A percentile compares a stretch with the other conserved stretches of the same genome.
phyloP scores from a whole-genome alignment of 306 rosid genomes.

The Hylodesmum podocarpum region DNA sequence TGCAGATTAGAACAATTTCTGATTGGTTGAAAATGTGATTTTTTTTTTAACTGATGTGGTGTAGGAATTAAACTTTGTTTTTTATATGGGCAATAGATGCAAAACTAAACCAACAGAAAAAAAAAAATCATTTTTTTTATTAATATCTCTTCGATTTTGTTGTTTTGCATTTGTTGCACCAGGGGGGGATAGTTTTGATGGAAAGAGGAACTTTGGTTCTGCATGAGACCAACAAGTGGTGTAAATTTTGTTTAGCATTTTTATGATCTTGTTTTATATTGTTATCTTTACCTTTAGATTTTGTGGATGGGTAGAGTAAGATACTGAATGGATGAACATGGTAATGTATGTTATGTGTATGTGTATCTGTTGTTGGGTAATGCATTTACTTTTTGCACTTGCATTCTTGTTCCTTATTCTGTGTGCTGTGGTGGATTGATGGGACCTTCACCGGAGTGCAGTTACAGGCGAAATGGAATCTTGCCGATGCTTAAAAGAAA shows the following conservation, averaged over 20 bases:
- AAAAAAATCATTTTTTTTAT: neutral
- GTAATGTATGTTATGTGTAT: neutral
- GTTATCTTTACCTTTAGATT: too few relatives aligned
- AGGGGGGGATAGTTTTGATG: constrained; percentile 4
- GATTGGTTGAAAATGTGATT: neutral
- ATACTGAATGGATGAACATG: neutral
- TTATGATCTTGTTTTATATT: neutral
- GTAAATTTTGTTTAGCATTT: neutral
- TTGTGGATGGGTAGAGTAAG: neutral
- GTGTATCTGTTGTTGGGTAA: neutral
- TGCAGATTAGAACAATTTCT: neutral
- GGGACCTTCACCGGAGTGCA: constrained; percentile 47
- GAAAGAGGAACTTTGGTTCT: neutral
- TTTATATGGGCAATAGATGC: neutral
- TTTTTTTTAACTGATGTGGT: too few relatives aligned
- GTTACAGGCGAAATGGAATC: constrained; percentile 88
- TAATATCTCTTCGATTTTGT: neutral
- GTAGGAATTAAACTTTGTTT: neutral
- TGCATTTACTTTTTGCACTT: neutral
- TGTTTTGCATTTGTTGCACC: constrained; percentile 13
- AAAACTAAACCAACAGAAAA: too few relatives aligned
- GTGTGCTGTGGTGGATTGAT: constrained; percentile 9
- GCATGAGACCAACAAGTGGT: neutral
- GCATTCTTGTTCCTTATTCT: neutral
- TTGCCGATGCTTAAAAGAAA: constrained; percentile 94